Evolutionary conservation across 2,329 filamentous ascomycete species (phyloP).

Genomic region (Dactylellina sp.): DNA sequence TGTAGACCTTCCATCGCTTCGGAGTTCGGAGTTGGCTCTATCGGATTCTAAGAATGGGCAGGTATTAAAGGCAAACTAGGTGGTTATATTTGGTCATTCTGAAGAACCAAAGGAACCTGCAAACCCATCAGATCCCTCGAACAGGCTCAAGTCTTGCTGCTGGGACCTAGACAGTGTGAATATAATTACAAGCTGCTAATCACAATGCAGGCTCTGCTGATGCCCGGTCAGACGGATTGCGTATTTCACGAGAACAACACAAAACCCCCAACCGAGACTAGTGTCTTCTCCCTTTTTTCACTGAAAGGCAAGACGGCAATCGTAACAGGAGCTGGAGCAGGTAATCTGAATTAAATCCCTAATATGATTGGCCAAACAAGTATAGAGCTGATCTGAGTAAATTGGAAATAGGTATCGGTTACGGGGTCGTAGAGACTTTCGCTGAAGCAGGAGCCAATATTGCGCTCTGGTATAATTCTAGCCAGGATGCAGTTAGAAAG

Average conservation of each 20-base stretch:
- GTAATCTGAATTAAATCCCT: constrained; percentile 4
- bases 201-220: constrained; percentile 18
- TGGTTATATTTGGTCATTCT: too few species aligned
- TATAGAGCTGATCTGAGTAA: too few species aligned
- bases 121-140: too few species aligned
- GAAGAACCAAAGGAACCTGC: too few species aligned
- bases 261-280: background rate
- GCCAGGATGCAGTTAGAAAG: constrained; percentile 73
- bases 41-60: too few species aligned
- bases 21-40: too few species aligned
- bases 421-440: constrained; percentile 73
- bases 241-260: constrained; percentile 22
- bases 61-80: too few species aligned
- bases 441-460: constrained; percentile 80
- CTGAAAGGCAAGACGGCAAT: constrained; percentile 32
- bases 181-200: too few species aligned
- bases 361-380: too few species aligned
- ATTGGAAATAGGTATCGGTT: constrained; percentile 71
- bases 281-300: constrained; percentile 11
- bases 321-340: constrained; percentile 28
- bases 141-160: too few species aligned
- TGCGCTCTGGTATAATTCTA: constrained; percentile 78
- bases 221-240: constrained; percentile 31
- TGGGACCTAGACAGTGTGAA: too few species aligned
- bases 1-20: too few species aligned